Evolutionary conservation across 129 eudicot genomes (phyloP), one percentile per base, ranked within the genome.

Genomic region (Artemisia argyi): DNA sequence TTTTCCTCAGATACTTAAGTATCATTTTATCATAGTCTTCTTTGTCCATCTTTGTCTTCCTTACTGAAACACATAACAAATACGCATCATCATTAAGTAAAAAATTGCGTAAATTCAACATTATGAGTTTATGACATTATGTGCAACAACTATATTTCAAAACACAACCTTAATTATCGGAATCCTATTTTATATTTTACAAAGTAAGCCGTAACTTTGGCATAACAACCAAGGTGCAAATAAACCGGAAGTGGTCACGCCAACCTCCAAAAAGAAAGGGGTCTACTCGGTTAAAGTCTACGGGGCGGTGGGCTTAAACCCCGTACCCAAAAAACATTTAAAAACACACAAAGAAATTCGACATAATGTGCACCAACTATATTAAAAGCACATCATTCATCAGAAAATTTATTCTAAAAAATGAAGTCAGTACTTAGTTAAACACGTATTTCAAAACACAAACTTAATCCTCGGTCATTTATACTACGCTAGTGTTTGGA

Each of bases 11-110:
- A 62, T 84, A 90, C 9, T 85, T 76, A 47, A 83, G 11, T 74
- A 94, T 88, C 14, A 77, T 85, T 80, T 84, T 90, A 79, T 94
- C 96, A 14, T 88, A 61, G 32, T 85, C 97, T 67, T 89, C 97
- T 72, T 84, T 39, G 46, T 39, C 99, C 99, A 90, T 90, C 30
- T 3, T 46, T 68, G 61, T 9, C 58, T 48, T 55, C 68, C 65
- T 46, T 19, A 72, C 77, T 78, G 68, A 64, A 56, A 72, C 50
- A 42, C 15, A 56, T 54, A 19, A 78, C 46, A 71, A 12, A 47
- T 12, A 39, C 46, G 2, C 46, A 39, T 39, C 46, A 39, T 39
- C 9, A 39, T 7, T 6, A 65, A 55, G 52, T 39, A 28, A 52
- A 7, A 13, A 5, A 14, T 20, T 46, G 65, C 35, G 54, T 9